Base-by-base conservation (phyloP, 2,329 filamentous ascomycete species). In the Colletotrichum aenigma region DNA sequence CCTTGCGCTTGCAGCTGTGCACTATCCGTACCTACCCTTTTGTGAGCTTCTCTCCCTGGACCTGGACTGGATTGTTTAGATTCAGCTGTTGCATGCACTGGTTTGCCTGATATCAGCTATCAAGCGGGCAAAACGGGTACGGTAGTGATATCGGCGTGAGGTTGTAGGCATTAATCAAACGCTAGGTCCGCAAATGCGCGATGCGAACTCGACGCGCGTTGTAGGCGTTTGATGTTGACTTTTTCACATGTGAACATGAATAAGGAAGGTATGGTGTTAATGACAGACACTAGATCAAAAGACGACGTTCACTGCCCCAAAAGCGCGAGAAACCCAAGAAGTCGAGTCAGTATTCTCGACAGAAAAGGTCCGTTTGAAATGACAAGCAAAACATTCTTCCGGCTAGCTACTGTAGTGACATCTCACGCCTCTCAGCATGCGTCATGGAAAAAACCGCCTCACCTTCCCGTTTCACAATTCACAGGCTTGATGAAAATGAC, bases 401-500 rank as follows among this genome's bases (percentile, higher is more conserved):
- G 10, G 43, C 43, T 48, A 3, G 43, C 43, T 48, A 26, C 24
- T 26, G 24, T 26, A 48, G 12, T 48, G 10, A 48, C 10, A n/a
- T 48, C 43, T 12, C n/a, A 3, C n/a, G 2, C n/a, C 43, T 48
- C 43, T 21, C 43, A 48, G n/a, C 43, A 48, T 13, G 43, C 43
- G 43, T 48, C 43, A 48, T 48, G n/a, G n/a, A 7, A 38, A 38
- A 21, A 21, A 21, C n/a, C 43, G 43, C 43, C 10, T 43, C 18
- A 21, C 10, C 43, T 21, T 21, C n/a, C 12, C 43, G 43, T 48
- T 48, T 48, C 43, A 4, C 18, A 4, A 3, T 6, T 48, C n/a
- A 3, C 38, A 43, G 38, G 18, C 34, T 0, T 16, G 1, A 1
- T 36, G 4, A 18, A 10, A 48, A n/a, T n/a, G n/a, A 21, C 1